phyloP scores from a whole-genome alignment of 116 monocot genomes.

The Papilionanthe hybrid region DNA sequence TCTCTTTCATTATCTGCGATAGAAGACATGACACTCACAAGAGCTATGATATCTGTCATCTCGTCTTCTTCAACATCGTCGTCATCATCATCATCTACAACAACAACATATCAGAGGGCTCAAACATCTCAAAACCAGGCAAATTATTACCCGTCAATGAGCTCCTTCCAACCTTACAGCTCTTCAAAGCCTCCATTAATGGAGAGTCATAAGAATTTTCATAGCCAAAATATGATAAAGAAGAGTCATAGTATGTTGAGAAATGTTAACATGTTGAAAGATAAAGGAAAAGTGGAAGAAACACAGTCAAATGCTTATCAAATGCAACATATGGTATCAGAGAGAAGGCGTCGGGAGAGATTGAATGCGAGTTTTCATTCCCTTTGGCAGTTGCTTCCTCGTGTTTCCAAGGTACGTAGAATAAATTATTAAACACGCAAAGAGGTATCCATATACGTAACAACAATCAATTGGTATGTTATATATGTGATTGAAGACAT shows the following conservation, averaged over 20 bases:
- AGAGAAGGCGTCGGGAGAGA: slow-evolving; percentile 1
- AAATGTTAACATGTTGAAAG: neutral
- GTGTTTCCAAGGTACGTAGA: slow-evolving; percentile 4
- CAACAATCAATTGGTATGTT: no score
- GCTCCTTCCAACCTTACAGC: slow-evolving; percentile 9
- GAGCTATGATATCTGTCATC: slow-evolving; percentile 4
- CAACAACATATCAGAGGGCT: neutral
- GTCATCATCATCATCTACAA: neutral
- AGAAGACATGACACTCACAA: slow-evolving; percentile 9
- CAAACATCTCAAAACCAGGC: neutral
- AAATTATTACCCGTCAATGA: neutral
- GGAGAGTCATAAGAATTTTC: neutral
- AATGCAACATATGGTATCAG: slow-evolving; percentile 7
- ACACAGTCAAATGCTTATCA: neutral
- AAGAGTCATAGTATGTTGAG: neutral
- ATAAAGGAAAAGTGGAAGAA: neutral
- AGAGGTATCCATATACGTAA: no score
- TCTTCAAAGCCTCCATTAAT: neutral
- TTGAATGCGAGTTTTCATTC: slow-evolving; percentile 7
- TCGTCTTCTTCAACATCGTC: neutral
- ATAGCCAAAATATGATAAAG: slow-evolving; percentile 9
- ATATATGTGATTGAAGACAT: no score
- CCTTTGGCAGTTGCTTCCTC: slow-evolving; percentile 5
- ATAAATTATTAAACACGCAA: no score
- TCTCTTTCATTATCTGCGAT: neutral